Evolutionary conservation across 2,329 filamentous ascomycete genomes (phyloP).

Genomic region (Trichophyton verrucosum): DNA sequence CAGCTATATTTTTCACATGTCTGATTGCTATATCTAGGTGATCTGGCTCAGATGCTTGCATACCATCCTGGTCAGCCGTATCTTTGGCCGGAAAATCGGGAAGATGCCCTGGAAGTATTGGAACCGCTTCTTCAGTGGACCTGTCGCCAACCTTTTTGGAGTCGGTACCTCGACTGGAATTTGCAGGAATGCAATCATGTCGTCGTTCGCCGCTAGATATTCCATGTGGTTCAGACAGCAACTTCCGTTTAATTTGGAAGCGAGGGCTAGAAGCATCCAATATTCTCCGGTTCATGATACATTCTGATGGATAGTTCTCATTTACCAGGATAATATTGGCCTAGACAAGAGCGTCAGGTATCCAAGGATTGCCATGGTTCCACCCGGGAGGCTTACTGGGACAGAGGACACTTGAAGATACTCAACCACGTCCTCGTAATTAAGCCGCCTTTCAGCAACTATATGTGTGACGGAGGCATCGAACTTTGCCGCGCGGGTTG

Average conservation of each 20-base stretch:
- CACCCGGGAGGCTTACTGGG: conserved; percentile 30
- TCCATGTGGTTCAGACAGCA: conserved; percentile 6
- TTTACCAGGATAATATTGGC: conserved; percentile 45
- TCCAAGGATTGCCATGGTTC: background rate
- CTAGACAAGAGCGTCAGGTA: conserved; percentile 17
- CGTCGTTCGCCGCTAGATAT: background rate
- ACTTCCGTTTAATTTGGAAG: conserved; percentile 28
- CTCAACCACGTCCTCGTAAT: conserved; percentile 50
- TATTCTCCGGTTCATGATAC: conserved; percentile 46
- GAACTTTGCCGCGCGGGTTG: conserved; percentile 52
- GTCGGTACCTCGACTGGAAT: background rate
- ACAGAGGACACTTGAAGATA: conserved; percentile 40
- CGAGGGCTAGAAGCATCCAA: conserved; percentile 47
- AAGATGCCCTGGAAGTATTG: background rate
- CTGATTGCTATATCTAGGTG: background rate
- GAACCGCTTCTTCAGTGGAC: background rate
- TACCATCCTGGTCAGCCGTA: background rate
- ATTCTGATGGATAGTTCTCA: conserved; percentile 57
- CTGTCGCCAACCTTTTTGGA: background rate
- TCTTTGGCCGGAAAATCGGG: background rate
- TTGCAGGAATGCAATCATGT: background rate
- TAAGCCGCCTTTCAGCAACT: conserved; percentile 59
- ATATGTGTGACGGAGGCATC: conserved; percentile 56
- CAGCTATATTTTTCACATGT: background rate
- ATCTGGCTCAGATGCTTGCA: background rate